Percentiles rank a stretch among this genome's conserved stretches.
These are phyloP conservation scores for Pseudophaeomoniella oleicola DNA, from an alignment of 2,329 filamentous ascomycete species.

Conservation along the genomic window DNA sequence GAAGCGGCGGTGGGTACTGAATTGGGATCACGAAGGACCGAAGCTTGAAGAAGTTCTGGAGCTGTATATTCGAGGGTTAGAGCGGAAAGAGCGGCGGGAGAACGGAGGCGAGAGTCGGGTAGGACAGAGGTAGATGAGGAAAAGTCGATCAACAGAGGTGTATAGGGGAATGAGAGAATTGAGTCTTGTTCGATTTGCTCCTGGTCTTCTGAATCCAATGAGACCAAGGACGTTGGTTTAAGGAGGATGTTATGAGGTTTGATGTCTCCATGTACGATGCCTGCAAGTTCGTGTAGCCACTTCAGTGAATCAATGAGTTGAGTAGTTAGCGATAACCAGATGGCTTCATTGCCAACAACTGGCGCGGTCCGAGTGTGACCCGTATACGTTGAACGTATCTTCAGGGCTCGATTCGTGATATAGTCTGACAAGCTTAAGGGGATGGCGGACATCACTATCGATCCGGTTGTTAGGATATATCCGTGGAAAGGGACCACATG, in stretches of 20 bases:
- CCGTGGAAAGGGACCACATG: slow-evolving; percentile 31
- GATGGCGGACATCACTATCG: slow-evolving; percentile 29
- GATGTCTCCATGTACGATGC: slow-evolving; percentile 32
- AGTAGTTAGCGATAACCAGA: slow-evolving; percentile 25
- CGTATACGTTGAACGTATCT: slow-evolving; percentile 9
- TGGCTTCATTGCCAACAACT: slow-evolving; percentile 20
- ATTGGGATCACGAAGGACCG: slow-evolving; percentile 19
- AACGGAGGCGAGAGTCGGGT: slow-evolving; percentile 5
- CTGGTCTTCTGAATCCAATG: slow-evolving; percentile 2
- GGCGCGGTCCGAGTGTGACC: slow-evolving; percentile 29
- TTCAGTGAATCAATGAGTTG: slow-evolving; percentile 24
- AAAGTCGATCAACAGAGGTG: slow-evolving; percentile 30
- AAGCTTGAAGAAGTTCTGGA: slow-evolving; percentile 24
- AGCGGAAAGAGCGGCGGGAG: slow-evolving; percentile 18
- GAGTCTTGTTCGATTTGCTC: too few species aligned
- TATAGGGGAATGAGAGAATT: slow-evolving; percentile 18
- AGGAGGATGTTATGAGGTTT: slow-evolving; percentile 32
- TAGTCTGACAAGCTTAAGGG: slow-evolving; percentile 26
- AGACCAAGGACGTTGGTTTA: slow-evolving; percentile 6
- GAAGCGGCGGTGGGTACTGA: slow-evolving; percentile 21
- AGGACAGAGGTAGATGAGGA: slow-evolving; percentile 23
- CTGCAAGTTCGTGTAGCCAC: slow-evolving; percentile 26
- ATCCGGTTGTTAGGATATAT: slow-evolving; percentile 20
- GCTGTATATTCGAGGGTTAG: slow-evolving; percentile 30
- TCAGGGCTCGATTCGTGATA: slow-evolving; percentile 20